Percentiles rank a stretch among this genome's conserved stretches.
These are phyloP conservation scores for Leptomonas pyrrhocoris DNA, from an alignment of 208 protist species.

Conservation along the genomic window DNA sequence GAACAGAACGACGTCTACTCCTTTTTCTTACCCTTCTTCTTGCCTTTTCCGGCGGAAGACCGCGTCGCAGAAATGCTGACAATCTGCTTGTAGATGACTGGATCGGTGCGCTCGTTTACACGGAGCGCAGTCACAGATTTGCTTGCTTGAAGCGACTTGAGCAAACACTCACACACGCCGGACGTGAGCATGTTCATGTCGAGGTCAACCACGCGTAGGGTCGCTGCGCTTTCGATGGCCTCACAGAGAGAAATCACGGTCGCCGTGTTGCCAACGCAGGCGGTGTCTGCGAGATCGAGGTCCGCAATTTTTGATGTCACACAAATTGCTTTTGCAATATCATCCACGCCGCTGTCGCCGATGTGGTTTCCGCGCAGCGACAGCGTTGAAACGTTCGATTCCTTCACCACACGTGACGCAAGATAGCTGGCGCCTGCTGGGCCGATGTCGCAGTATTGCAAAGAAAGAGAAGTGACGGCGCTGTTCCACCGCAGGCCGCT, in stretches of 20 bases:
- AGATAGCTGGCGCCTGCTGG: conserved; percentile 47
- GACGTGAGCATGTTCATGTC: conserved; percentile 76
- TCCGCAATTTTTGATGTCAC: conserved; percentile 61
- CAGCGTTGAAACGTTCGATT: conserved; percentile 72
- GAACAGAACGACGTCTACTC: conserved; percentile 1
- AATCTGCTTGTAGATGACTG: conserved; percentile 66
- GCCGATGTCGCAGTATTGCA: conserved; percentile 82
- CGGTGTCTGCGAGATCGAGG: conserved; percentile 82
- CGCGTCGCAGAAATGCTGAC: conserved; percentile 55
- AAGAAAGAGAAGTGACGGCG: conserved; percentile 60
- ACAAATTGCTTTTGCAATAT: conserved; percentile 58
- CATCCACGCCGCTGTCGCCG: conserved; percentile 64
- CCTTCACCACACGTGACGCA: conserved; percentile 64
- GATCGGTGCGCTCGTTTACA: conserved; percentile 70
- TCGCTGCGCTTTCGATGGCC: conserved; percentile 61
- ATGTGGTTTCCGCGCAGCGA: conserved; percentile 75
- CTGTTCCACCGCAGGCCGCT: conserved; percentile 86
- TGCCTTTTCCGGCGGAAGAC: conserved; percentile 37
- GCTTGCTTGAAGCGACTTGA: conserved; percentile 64
- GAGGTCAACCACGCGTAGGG: conserved; percentile 68
- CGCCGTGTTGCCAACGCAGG: conserved; percentile 57
- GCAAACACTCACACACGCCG: conserved; percentile 47
- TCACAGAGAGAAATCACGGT: conserved; percentile 81
- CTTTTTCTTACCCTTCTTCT: conserved; percentile 40
- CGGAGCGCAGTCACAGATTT: conserved; percentile 44